phyloP scores from a whole-genome alignment of 805 yeast genomes.

The Candida loeiensis region DNA sequence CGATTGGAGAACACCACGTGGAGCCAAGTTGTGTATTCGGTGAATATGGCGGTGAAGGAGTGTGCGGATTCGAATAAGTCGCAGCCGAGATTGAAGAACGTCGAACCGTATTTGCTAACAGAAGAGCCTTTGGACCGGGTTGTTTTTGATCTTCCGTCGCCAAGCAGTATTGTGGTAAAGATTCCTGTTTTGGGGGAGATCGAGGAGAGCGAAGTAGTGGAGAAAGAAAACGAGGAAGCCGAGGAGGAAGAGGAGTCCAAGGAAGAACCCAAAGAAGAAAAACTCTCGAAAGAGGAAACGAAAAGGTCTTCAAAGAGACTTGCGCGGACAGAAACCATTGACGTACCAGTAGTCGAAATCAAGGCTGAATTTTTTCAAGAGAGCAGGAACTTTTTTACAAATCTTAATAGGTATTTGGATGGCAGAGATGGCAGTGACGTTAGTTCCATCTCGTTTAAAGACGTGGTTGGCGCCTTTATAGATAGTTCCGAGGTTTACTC shows the following conservation, averaged over 20 bases:
- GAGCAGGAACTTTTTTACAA: slow-evolving; percentile 22
- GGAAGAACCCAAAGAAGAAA: slow-evolving; percentile 1
- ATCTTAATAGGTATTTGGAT: slow-evolving; percentile 19
- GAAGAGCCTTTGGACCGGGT: slow-evolving; percentile 48
- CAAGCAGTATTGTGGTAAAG: not conserved
- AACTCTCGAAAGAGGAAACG: slow-evolving; percentile 4
- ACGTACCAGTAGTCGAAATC: slow-evolving; percentile 22
- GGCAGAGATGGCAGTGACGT: no score
- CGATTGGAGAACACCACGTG: slow-evolving; percentile 16
- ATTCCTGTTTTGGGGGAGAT: not conserved
- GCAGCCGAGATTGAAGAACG: slow-evolving; percentile 40
- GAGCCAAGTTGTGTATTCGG: slow-evolving; percentile 26
- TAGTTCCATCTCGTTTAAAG: slow-evolving; percentile 2
- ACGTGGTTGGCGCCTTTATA: slow-evolving; percentile 13
- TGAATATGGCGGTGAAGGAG: slow-evolving; percentile 32
- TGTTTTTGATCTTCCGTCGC: slow-evolving; percentile 22
- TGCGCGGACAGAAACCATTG: slow-evolving; percentile 22
- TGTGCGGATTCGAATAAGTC: slow-evolving; percentile 30
- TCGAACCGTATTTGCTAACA: slow-evolving; percentile 52
- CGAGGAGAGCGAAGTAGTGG: not conserved
- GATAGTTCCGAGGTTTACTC: slow-evolving; percentile 1
- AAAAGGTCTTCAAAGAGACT: slow-evolving; percentile 30
- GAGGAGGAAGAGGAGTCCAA: not conserved
- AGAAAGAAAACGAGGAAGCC: not conserved
- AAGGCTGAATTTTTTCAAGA: slow-evolving; percentile 24